Evolutionary conservation across 805 yeast species (phyloP).

Genomic region (Candida ascalaphidarum): DNA sequence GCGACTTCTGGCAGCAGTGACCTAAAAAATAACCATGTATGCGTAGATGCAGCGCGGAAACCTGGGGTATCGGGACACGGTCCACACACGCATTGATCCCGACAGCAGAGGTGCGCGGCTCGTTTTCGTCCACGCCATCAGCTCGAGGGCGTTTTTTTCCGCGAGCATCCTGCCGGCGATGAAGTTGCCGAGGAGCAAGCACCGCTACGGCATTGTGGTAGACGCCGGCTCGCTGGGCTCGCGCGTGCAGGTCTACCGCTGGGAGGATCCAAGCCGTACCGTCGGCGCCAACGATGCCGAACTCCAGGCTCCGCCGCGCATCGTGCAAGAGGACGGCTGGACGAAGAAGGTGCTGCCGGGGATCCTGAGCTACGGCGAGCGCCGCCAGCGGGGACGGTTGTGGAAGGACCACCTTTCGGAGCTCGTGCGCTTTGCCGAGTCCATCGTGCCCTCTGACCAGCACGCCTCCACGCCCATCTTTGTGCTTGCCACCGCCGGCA

Average conservation of each 20-base stretch:
- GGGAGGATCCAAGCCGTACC: slow-evolving; percentile 45
- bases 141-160: too few species aligned
- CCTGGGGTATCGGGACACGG: too few species aligned
- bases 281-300: slow-evolving; percentile 16
- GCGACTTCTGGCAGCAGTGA: too few species aligned
- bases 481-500: slow-evolving; percentile 95
- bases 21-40: too few species aligned
- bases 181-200: too few species aligned
- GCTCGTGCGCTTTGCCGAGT: slow-evolving; percentile 60
- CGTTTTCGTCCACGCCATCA: too few species aligned
- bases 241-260: slow-evolving; percentile 71
- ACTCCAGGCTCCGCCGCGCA: slow-evolving; percentile 56
- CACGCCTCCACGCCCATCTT: slow-evolving; percentile 72
- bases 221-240: slow-evolving; percentile 98
- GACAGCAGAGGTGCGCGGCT: too few species aligned
- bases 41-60: too few species aligned
- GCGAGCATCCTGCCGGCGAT: too few species aligned
- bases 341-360: slow-evolving; percentile 74
- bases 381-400: slow-evolving; percentile 41
- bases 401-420: slow-evolving; percentile 67
- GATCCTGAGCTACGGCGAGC: slow-evolving; percentile 51
- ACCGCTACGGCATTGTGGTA: slow-evolving; percentile 73
- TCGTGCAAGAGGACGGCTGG: slow-evolving; percentile 62
- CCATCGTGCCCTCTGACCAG: slow-evolving; percentile 55
- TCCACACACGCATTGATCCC: too few species aligned